A percentile compares a stretch with the other conserved stretches of the same genome.
These are phyloP conservation scores for Sphagnum fallax DNA, from an alignment of 228 moss, liverwort and hornwort genomes.

Conservation along the genomic window DNA sequence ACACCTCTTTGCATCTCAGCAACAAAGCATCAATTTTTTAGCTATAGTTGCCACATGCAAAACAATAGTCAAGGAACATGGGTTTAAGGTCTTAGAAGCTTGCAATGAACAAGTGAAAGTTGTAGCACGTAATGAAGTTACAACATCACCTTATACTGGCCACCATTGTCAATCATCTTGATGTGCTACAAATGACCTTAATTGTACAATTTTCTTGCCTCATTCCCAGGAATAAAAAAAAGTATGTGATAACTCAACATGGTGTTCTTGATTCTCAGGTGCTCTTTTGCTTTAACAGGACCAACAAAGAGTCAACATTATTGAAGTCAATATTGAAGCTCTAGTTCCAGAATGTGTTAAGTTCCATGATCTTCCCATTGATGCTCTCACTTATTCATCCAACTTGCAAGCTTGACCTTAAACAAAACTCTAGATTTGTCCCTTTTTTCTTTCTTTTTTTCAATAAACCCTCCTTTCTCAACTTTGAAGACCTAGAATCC, in stretches of 20 bases:
- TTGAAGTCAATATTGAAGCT: no score
- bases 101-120: conserved; percentile 8
- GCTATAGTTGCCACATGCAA: background rate
- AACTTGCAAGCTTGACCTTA: no score
- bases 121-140: conserved; percentile 5
- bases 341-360: no score
- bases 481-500: no score
- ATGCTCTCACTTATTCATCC: no score
- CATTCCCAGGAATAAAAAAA: conserved; percentile 12
- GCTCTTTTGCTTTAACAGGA: background rate
- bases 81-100: background rate
- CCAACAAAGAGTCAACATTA: background rate
- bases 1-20: background rate
- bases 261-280: conserved; percentile 29
- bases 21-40: background rate
- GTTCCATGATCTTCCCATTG: no score
- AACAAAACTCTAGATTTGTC: no score
- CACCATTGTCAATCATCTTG: conserved; percentile 37
- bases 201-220: conserved; percentile 12
- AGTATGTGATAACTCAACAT: conserved; percentile 30
- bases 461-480: no score
- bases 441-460: no score
- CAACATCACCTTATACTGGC: conserved; percentile 18
- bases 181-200: conserved; percentile 33
- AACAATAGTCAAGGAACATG: conserved; percentile 13